Evolutionary conservation across 345 rosid genomes (phyloP).

Genomic region (Excoecaria agallocha): DNA sequence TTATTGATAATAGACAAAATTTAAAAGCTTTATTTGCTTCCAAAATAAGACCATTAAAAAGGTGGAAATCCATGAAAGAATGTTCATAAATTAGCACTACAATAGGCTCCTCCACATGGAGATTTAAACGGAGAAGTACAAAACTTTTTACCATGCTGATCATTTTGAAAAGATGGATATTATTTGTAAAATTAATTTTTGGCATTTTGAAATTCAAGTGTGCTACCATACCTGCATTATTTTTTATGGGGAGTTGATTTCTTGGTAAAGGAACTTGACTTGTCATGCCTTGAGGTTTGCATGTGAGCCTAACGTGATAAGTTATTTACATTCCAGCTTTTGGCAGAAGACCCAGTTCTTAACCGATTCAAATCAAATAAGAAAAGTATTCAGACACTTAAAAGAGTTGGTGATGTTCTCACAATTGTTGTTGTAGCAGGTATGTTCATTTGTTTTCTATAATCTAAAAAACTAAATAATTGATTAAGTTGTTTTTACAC

Average conservation of each 20-base stretch:
- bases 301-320: conserved; percentile 1
- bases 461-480: neutral
- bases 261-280: neutral
- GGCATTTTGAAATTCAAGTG: too few species aligned
- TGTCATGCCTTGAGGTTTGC: neutral
- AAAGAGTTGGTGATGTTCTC: conserved; percentile 77
- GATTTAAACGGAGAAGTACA: neutral
- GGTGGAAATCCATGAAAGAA: neutral
- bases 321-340: conserved; percentile 49
- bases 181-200: neutral
- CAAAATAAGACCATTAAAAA: neutral
- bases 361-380: conserved; percentile 74
- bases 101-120: neutral
- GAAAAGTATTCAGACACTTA: conserved; percentile 51
- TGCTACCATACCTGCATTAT: neutral
- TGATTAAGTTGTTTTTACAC: neutral
- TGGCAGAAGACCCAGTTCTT: conserved; percentile 72
- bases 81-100: neutral
- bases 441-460: conserved; percentile 20
- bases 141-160: neutral
- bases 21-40: neutral
- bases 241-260: neutral
- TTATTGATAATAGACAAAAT: neutral
- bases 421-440: conserved; percentile 86
- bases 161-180: neutral